Evolutionary conservation across 768 basidiomycete species (phyloP).

Genomic region (Rhodosporidiobolus sp.): DNA sequence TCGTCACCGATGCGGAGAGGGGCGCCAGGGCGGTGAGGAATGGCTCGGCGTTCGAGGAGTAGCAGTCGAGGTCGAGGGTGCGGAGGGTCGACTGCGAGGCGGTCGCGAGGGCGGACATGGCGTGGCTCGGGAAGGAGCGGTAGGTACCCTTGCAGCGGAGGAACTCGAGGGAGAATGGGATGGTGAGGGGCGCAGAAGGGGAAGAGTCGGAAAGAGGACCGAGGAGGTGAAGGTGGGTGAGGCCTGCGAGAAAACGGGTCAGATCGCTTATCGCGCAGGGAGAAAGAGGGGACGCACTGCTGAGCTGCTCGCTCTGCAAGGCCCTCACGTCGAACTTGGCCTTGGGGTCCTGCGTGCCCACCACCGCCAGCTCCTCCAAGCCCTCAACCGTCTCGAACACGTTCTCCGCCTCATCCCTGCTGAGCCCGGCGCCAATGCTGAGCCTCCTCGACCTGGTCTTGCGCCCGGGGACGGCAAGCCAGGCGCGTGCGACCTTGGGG

Average conservation of each 20-base stretch:
- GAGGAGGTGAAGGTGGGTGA: not conserved
- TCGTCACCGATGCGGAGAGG: not conserved
- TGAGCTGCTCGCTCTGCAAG: conserved; percentile 3
- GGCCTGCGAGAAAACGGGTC: conserved; percentile 6
- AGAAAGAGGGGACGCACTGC: not conserved
- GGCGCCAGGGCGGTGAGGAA: conserved; percentile 9
- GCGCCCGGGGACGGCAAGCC: not conserved
- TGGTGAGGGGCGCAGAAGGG: not conserved
- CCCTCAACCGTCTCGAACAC: conserved; percentile 2
- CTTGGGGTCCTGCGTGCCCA: not conserved
- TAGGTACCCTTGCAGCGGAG: conserved; percentile 21
- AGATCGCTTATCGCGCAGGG: not conserved
- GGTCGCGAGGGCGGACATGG: conserved; percentile 6
- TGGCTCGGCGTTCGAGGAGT: conserved; percentile 1
- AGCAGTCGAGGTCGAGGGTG: conserved; percentile 25
- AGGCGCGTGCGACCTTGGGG: not conserved
- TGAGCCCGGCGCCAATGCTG: conserved; percentile 5
- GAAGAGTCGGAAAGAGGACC: conserved; percentile 12
- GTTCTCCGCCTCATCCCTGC: not conserved
- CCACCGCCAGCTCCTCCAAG: conserved; percentile 1
- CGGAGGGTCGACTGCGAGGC: not conserved
- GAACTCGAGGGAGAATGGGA: not conserved
- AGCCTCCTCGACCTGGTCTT: not conserved
- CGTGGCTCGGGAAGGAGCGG: not conserved
- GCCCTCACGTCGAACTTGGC: conserved; percentile 19